Conservation (phyloP, 352 stramenopile species). For the Elongisporangium prolatum region DNA sequence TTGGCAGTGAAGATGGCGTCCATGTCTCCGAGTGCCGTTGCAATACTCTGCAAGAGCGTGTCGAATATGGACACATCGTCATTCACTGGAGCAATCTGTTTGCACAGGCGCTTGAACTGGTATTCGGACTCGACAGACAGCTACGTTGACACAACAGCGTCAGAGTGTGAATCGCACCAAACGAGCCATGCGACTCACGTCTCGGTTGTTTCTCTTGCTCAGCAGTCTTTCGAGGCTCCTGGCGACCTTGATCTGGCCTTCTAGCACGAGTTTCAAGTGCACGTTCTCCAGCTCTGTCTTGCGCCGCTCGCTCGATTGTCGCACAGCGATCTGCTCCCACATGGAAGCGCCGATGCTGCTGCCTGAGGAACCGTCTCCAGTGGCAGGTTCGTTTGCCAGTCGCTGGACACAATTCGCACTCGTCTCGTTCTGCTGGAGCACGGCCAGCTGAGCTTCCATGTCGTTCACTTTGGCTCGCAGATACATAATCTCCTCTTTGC, state of each 20-base stretch:
- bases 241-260: constrained; percentile 60
- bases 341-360: constrained; percentile 1
- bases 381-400: not conserved
- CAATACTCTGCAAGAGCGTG: constrained; percentile 24
- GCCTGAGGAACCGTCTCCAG: not conserved
- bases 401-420: not conserved
- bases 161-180: not conserved
- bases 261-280: constrained; percentile 39
- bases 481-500: constrained; percentile 12
- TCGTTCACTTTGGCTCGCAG: constrained; percentile 11
- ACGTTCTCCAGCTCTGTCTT: constrained; percentile 56
- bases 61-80: constrained; percentile 22
- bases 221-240: constrained; percentile 41
- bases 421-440: constrained; percentile 3
- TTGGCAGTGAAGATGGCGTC: constrained; percentile 30
- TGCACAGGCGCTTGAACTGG: not conserved
- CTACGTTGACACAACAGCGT: not conserved
- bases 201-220: constrained; percentile 15
- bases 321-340: constrained; percentile 34
- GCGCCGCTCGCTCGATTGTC: constrained; percentile 32
- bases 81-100: not conserved
- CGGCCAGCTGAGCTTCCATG: constrained; percentile 12
- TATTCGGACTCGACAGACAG: not conserved
- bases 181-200: constrained; percentile 4
- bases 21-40: constrained; percentile 28